Evolutionary conservation across 140 eudicot species (phyloP).

Genomic region (Flaveria floridana): DNA sequence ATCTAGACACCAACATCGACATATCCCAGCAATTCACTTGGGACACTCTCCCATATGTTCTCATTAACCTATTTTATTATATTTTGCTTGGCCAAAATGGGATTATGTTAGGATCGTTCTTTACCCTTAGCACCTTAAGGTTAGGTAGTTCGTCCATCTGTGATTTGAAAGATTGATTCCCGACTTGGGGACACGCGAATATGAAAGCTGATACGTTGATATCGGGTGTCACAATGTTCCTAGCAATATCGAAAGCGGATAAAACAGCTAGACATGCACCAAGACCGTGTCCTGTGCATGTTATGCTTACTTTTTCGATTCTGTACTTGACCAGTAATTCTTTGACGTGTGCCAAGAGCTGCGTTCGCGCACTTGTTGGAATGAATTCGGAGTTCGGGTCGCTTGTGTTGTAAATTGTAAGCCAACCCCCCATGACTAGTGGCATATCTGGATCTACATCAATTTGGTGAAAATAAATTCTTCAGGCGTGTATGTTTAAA

Average conservation of each 20-base stretch:
- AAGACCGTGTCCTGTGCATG: constrained; percentile 35
- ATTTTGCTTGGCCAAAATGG: constrained; percentile 41
- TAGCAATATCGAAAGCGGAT: constrained; percentile 35
- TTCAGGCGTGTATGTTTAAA: too few species aligned
- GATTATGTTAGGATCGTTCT: constrained; percentile 14
- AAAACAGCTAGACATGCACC: constrained; percentile 31
- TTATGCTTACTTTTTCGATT: constrained; percentile 34
- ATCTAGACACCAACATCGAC: constrained; percentile 36
- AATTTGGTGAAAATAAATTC: too few species aligned
- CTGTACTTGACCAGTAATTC: constrained; percentile 22
- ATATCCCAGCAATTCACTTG: constrained; percentile 17
- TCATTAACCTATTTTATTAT: constrained; percentile 7
- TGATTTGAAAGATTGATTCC: constrained; percentile 23
- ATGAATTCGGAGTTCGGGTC: constrained; percentile 21
- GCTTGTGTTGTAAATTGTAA: constrained; percentile 33
- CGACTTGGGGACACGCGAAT: constrained; percentile 29
- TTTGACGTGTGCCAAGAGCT: constrained; percentile 12
- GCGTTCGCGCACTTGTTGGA: constrained; percentile 34
- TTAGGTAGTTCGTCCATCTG: constrained; percentile 23
- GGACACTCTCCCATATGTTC: constrained; percentile 6
- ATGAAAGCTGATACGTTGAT: constrained; percentile 27
- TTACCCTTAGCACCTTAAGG: constrained; percentile 32
- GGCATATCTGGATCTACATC: not conserved
- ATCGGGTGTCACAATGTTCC: constrained; percentile 12
- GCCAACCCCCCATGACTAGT: constrained; percentile 37